A percentile compares a stretch with the other conserved stretches of the same genome.
These are phyloP conservation scores for Coprinopsis cinerea DNA, from an alignment of 768 basidiomycete genomes.

Conservation along the genomic window DNA sequence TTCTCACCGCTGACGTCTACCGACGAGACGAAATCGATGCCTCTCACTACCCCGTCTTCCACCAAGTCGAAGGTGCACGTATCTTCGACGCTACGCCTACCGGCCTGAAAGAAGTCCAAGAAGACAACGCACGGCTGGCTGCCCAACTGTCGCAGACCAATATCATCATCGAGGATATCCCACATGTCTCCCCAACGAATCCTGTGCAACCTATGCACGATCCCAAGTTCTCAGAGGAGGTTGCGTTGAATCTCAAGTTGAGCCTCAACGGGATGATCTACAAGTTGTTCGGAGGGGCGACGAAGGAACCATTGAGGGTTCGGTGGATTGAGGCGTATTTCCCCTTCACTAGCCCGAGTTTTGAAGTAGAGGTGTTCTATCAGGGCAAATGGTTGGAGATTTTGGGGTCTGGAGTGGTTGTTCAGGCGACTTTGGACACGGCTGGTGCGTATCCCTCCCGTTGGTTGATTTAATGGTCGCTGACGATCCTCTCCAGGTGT, in stretches of 20 bases:
- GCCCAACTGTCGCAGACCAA: conserved; percentile 60
- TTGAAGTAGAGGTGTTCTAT: conserved; percentile 96
- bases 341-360: conserved; percentile 96
- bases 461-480: conserved; percentile 3
- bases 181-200: conserved; percentile 66
- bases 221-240: conserved; percentile 60
- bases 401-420: conserved; percentile 87
- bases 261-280: conserved; percentile 84
- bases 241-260: conserved; percentile 84
- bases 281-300: conserved; percentile 65
- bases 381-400: conserved; percentile 97
- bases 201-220: conserved; percentile 79
- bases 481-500: conserved; percentile 45
- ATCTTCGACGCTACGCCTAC: conserved; percentile 61
- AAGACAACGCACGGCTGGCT: conserved; percentile 64
- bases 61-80: conserved; percentile 94
- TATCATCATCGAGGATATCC: conserved; percentile 84
- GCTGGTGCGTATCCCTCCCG: conserved; percentile 58
- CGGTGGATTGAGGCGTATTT: conserved; percentile 98
- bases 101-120: conserved; percentile 57
- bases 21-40: conserved; percentile 96
- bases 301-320: conserved; percentile 72
- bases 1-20: conserved; percentile 96
- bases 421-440: conserved; percentile 81
- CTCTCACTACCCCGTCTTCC: conserved; percentile 96